Conservation (phyloP, 2,329 filamentous ascomycete species). For the Purpureocillium takamizusanense region DNA sequence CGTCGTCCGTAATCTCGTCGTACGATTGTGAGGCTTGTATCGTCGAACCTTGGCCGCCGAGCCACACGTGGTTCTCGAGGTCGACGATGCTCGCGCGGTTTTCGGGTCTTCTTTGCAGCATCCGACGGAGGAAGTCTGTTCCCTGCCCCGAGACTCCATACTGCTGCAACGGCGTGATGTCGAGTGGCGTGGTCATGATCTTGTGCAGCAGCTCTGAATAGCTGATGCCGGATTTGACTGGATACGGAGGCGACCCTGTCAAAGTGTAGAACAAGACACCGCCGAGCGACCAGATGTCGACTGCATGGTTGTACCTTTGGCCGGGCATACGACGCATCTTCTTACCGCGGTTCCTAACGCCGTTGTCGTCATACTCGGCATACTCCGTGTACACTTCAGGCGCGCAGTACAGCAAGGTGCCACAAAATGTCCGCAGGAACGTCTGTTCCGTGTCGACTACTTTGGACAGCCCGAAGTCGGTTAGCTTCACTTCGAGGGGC, state of each 20-base stretch:
- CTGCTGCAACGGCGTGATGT: constrained; percentile 53
- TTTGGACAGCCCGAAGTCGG: constrained; percentile 94
- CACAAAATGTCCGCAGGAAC: constrained; percentile 92
- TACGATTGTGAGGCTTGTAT: constrained; percentile 36
- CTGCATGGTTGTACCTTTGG: constrained; percentile 77
- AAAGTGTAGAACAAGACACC: constrained; percentile 85
- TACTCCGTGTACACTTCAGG: constrained; percentile 87
- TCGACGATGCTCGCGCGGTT: constrained; percentile 64
- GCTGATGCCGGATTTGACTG: constrained; percentile 64
- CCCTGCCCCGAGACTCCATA: constrained; percentile 54
- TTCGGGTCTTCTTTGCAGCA: constrained; percentile 74
- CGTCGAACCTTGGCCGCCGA: constrained; percentile 29
- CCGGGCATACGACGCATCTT: constrained; percentile 49
- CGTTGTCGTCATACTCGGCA: constrained; percentile 58
- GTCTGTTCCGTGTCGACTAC: constrained; percentile 85
- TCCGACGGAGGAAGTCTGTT: constrained; percentile 65
- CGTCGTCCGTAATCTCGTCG: constrained; percentile 54
- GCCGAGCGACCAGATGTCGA: constrained; percentile 94
- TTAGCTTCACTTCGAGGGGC: constrained; percentile 79
- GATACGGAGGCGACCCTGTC: constrained; percentile 73
- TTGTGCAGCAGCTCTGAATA: constrained; percentile 73
- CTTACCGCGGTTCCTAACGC: constrained; percentile 52
- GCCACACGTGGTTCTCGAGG: constrained; percentile 67
- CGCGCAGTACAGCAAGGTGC: constrained; percentile 89
- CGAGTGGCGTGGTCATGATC: constrained; percentile 72